Evolutionary conservation across 805 yeast genomes (phyloP).

Genomic region (Cyberlindnera suaveolens): DNA sequence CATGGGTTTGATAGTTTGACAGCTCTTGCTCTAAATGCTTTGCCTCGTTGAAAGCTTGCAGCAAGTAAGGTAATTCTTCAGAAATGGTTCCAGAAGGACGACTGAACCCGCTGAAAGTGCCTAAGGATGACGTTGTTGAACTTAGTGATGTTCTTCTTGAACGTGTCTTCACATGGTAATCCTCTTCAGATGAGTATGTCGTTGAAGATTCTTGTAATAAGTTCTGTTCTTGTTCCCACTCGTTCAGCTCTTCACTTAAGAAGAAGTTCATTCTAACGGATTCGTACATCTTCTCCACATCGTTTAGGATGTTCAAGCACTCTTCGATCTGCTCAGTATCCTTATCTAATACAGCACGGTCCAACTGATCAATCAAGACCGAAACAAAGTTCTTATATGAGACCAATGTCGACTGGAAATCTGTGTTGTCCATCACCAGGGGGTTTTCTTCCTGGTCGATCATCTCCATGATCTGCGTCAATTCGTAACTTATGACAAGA

Average conservation of each 20-base stretch:
- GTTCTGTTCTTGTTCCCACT: constrained; percentile 14
- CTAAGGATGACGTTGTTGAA: constrained; percentile 26
- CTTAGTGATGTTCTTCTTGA: constrained; percentile 17
- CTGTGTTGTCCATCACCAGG: constrained; percentile 18
- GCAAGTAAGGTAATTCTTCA: constrained; percentile 59
- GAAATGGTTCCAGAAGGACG: constrained; percentile 44
- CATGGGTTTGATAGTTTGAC: constrained; percentile 10
- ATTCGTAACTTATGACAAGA: constrained; percentile 56
- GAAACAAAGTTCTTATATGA: constrained; percentile 57
- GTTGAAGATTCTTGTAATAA: constrained; percentile 1
- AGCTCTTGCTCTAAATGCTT: constrained; percentile 50
- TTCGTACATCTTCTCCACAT: constrained; percentile 70
- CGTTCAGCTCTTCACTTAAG: constrained; percentile 25
- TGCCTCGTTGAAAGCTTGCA: constrained; percentile 63
- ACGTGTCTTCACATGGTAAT: constrained; percentile 4
- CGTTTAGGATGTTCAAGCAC: constrained; percentile 59
- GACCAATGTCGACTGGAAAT: constrained; percentile 36
- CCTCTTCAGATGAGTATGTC: not conserved
- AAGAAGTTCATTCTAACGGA: constrained; percentile 37
- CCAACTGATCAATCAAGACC: constrained; percentile 51
- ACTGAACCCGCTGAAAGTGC: constrained; percentile 26
- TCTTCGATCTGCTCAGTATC: constrained; percentile 58
- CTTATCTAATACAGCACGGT: constrained; percentile 43
- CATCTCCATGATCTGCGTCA: constrained; percentile 35
- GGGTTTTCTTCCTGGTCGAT: constrained; percentile 18